Conservation (phyloP, 1,284 basidiomycete genomes). For the Ceratobasidium sp. region DNA sequence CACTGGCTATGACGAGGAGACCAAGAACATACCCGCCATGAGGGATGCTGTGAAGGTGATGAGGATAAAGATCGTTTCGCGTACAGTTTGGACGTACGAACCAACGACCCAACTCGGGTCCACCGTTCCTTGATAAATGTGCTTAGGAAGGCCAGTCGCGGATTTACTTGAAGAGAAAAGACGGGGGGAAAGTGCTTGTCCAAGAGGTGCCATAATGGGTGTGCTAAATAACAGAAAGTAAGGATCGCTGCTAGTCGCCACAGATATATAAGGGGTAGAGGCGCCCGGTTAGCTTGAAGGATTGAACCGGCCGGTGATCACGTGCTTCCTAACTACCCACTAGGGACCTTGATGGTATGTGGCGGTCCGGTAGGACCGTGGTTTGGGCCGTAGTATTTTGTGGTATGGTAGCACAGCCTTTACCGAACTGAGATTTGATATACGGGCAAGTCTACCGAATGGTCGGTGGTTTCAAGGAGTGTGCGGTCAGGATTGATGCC, state of each 20-base stretch:
- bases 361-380: too few species aligned
- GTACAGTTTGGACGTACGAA: conserved; percentile 22
- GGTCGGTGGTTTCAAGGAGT: too few species aligned
- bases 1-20: conserved; percentile 60
- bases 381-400: background rate
- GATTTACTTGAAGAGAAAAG: background rate
- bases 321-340: too few species aligned
- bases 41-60: background rate
- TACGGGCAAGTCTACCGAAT: too few species aligned
- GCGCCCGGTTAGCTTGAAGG: too few species aligned
- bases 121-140: conserved; percentile 15
- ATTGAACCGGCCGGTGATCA: too few species aligned
- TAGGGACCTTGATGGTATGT: too few species aligned
- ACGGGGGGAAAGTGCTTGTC: conserved; percentile 8
- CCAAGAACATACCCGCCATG: conserved; percentile 62
- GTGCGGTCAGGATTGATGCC: too few species aligned
- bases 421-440: too few species aligned
- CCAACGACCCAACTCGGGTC: conserved; percentile 34
- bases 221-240: background rate
- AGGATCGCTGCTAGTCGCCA: background rate
- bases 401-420: too few species aligned
- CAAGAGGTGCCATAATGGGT: conserved; percentile 25
- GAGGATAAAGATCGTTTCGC: background rate
- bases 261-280: too few species aligned
- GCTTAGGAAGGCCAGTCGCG: conserved; percentile 3